Base-by-base conservation (phyloP, 257 asterid genomes). In the Solanum chaucha region DNA sequence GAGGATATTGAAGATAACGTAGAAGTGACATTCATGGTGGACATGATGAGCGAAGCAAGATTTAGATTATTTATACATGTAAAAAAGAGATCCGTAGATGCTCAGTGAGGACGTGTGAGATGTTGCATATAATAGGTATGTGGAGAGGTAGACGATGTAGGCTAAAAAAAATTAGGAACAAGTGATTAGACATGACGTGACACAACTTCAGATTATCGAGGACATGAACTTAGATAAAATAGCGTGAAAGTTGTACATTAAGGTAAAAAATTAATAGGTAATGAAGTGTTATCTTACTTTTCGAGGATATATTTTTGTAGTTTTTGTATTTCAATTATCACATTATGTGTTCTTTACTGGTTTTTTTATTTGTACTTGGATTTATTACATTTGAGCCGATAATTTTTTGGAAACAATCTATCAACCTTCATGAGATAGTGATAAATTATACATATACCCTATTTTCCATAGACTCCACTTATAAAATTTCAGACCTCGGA, bases 371-470 rank as follows among this genome's bases (percentile, higher is more conserved):
- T 22, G 3, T 61, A 22, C 3, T 61, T 61, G 7, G 0, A 22
- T 61, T 22, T 61, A 4, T 22, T n/a, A 1, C 1, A 61, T 10
- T 61, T 61, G 30, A 22, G 3, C 5, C 1, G 3, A 10, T 8
- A 2, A 9, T 61, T 1, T 61, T 4, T 61, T 3, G 5, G 1
- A 61, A 61, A 9, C 12, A 61, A 22, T 3, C 28, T 61, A 4
- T 61, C 6, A 0, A n/a, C 6, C 6, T n/a, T 5, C 13, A 22
- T 9, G 0, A 61, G 0, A 0, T 9, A 59, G 1, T 4, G 1
- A 9, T 22, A 22, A 61, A 22, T 22, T 61, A 3, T n/a, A 2
- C 0, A 0, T 22, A 61, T 8, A 61, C 3, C n/a, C 0, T 10
- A 8, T 10, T 9, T 3, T 61, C 1, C 3, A 0, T 22, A 61